Evolutionary conservation across 1,284 basidiomycete species (phyloP).

Genomic region (Trametes pubescens): DNA sequence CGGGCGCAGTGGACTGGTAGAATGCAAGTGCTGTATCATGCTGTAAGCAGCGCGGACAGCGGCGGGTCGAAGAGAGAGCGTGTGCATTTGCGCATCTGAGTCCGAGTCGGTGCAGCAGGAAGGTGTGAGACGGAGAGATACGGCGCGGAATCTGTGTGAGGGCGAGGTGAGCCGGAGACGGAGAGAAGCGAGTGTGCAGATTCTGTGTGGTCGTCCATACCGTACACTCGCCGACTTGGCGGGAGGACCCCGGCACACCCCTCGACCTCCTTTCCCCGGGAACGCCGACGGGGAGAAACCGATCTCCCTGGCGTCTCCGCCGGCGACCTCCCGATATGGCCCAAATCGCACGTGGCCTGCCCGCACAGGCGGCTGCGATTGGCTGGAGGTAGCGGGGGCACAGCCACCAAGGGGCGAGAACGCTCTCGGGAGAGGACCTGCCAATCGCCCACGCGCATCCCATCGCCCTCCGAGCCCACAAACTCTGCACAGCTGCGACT

Average conservation of each 20-base stretch:
- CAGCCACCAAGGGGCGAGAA: constrained; percentile 33
- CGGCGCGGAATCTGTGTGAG: neutral
- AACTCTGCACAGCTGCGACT: neutral
- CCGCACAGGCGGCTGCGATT: constrained; percentile 12
- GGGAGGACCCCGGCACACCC: neutral
- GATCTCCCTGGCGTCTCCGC: constrained; percentile 4
- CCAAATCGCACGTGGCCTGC: constrained; percentile 5
- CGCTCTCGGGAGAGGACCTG: constrained; percentile 17
- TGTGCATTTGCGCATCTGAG: neutral
- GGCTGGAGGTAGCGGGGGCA: constrained; percentile 19
- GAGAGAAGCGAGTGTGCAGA: neutral
- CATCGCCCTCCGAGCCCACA: neutral
- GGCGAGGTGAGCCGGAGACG: constrained; percentile 1
- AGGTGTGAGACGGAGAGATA: neutral
- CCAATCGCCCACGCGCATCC: constrained; percentile 12
- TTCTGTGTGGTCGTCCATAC: neutral
- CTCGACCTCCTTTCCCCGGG: constrained; percentile 1
- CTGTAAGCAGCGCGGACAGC: constrained; percentile 14
- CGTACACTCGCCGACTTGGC: neutral
- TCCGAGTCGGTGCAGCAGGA: neutral
- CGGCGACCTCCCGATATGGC: constrained; percentile 11
- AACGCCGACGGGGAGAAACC: constrained; percentile 4
- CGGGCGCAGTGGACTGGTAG: neutral
- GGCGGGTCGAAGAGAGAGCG: neutral
- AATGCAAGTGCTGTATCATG: neutral